Conservation (phyloP, 768 basidiomycete species). For the Psilocybe cubensis region DNA sequence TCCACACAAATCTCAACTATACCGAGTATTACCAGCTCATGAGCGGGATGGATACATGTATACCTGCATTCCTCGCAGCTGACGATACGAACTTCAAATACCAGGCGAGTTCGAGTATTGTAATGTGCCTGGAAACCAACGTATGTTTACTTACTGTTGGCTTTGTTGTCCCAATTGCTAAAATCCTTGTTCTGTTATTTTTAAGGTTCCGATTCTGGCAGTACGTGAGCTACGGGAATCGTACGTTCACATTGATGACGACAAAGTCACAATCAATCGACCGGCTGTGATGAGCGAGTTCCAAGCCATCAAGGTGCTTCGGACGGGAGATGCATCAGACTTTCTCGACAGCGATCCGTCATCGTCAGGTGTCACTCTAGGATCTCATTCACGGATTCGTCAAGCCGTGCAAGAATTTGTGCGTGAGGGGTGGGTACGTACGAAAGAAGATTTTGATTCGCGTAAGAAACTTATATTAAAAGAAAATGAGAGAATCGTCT, state of each 20-base stretch:
- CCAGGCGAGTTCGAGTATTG: constrained; percentile 17
- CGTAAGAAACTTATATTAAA: constrained; percentile 5
- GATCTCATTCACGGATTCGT: neutral
- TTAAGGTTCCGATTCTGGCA: constrained; percentile 9
- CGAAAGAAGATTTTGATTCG: neutral
- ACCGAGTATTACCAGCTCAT: constrained; percentile 11
- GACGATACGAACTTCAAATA: constrained; percentile 6
- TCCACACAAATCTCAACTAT: constrained; percentile 11
- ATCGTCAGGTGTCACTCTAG: neutral
- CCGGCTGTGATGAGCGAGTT: constrained; percentile 17
- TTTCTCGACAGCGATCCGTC: constrained; percentile 4
- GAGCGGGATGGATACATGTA: constrained; percentile 13
- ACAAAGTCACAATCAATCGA: constrained; percentile 10
- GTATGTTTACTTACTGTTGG: constrained; percentile 4
- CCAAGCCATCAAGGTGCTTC: constrained; percentile 9
- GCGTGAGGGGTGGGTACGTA: constrained; percentile 10
- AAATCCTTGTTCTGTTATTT: neutral
- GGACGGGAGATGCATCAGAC: constrained; percentile 5
- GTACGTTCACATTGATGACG: constrained; percentile 13
- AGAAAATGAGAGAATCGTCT: constrained; percentile 12
- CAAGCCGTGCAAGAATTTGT: constrained; percentile 12
- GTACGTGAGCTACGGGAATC: constrained; percentile 6
- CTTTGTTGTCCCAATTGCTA: neutral
- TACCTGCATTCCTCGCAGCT: constrained; percentile 10
- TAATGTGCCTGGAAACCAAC: constrained; percentile 14